These are phyloP conservation scores for Blastocystis hominis DNA, from an alignment of 352 stramenopile species.

Conservation along the genomic window DNA sequence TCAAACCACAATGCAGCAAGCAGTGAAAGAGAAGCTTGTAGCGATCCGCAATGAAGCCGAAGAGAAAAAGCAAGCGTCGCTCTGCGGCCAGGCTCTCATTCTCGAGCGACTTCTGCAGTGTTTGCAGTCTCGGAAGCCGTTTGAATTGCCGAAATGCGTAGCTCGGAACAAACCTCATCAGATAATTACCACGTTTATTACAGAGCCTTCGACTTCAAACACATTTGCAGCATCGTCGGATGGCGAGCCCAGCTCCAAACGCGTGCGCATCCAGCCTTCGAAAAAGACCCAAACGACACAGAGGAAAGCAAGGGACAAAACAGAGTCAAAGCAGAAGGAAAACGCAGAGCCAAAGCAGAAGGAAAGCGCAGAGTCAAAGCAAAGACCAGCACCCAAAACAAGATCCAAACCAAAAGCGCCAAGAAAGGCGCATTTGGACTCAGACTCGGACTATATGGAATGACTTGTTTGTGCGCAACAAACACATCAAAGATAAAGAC, in stretches of 20 bases:
- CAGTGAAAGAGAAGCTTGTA: not conserved
- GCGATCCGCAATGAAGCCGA: not conserved
- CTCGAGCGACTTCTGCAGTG: not conserved
- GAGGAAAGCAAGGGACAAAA: not conserved
- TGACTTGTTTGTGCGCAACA: not conserved
- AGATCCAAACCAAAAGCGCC: too few species aligned
- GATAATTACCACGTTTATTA: not conserved
- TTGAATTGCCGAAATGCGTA: not conserved
- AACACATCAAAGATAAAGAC: slow-evolving; percentile 85
- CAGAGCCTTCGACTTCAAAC: too few species aligned
- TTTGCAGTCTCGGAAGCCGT: not conserved
- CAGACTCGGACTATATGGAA: not conserved
- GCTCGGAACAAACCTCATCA: not conserved
- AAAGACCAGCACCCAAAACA: too few species aligned
- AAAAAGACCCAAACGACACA: not conserved
- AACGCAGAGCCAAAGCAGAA: not conserved
- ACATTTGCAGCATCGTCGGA: too few species aligned
- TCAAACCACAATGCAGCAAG: not conserved
- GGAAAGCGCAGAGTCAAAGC: not conserved
- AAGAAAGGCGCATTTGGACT: too few species aligned
- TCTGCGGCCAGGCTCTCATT: not conserved
- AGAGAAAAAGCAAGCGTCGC: not conserved
- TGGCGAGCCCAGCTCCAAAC: too few species aligned
- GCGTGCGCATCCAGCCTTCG: too few species aligned
- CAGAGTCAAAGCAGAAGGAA: not conserved